Conservation (phyloP, 2,329 filamentous ascomycete genomes). For the Phialemoniopsis sp. region DNA sequence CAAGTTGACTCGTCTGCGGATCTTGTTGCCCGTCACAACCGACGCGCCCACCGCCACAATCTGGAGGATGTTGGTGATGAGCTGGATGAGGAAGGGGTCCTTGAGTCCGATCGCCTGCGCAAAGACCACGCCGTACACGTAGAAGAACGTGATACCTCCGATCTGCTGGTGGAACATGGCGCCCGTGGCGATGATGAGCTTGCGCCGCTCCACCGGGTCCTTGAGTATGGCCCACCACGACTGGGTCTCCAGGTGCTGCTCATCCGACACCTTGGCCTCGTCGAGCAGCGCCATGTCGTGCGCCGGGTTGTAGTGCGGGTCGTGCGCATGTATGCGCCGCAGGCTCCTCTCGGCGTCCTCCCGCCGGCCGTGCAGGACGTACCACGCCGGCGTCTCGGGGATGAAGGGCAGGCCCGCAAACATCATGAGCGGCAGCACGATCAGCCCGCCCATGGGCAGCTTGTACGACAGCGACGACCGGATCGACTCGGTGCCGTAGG, state of each 20-base stretch:
- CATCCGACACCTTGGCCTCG: constrained; percentile 17
- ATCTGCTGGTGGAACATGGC: constrained; percentile 37
- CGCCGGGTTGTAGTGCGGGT: constrained; percentile 16
- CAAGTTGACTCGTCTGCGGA: constrained; percentile 26
- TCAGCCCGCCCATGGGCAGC: constrained; percentile 12
- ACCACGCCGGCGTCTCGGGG: constrained; percentile 18
- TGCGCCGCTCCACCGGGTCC: constrained; percentile 37
- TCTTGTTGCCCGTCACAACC: constrained; percentile 28
- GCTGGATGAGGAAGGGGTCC: constrained; percentile 29
- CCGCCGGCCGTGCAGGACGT: constrained; percentile 14
- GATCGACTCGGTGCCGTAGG: constrained; percentile 13
- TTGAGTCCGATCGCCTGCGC: constrained; percentile 29
- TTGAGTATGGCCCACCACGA: constrained; percentile 29
- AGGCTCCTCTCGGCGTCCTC: constrained; percentile 20
- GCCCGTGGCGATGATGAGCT: constrained; percentile 34
- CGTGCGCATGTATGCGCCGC: constrained; percentile 21
- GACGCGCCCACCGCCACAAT: constrained; percentile 27
- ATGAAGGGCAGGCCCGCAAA: constrained; percentile 8
- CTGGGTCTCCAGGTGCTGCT: constrained; percentile 18
- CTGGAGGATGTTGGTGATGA: constrained; percentile 32
- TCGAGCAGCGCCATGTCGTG: constrained; percentile 1
- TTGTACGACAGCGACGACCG: constrained; percentile 8
- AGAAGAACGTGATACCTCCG: constrained; percentile 38
- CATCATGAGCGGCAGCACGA: constrained; percentile 12
- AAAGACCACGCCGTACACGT: constrained; percentile 34